These are phyloP conservation scores for Alternaria tenuissima DNA, from an alignment of 2,329 filamentous ascomycete species.

Conservation along the genomic window DNA sequence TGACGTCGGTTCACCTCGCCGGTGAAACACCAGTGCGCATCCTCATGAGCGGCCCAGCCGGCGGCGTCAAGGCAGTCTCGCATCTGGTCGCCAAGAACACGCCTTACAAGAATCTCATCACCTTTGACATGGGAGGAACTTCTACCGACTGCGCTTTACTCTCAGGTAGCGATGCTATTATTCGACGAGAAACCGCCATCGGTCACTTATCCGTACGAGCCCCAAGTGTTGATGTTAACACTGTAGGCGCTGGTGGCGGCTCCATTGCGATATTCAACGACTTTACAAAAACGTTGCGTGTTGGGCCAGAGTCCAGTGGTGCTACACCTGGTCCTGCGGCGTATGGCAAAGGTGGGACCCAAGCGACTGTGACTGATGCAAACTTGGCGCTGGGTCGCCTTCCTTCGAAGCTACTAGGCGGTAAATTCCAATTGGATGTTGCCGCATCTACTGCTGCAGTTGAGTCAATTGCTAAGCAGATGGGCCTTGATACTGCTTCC, in stretches of 20 bases:
- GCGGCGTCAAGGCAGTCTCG: slow-evolving; percentile 59
- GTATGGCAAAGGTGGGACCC: slow-evolving; percentile 58
- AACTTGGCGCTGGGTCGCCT: slow-evolving; percentile 60
- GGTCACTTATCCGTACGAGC: slow-evolving; percentile 56
- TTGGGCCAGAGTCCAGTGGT: slow-evolving; percentile 61
- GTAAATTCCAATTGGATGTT: slow-evolving; percentile 56
- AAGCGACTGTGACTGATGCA: slow-evolving; percentile 61
- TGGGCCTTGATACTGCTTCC: slow-evolving; percentile 54
- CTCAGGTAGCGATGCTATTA: slow-evolving; percentile 53
- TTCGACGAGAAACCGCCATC: slow-evolving; percentile 58
- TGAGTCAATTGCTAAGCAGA: slow-evolving; percentile 55
- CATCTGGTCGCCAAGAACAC: slow-evolving; percentile 58
- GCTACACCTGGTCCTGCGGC: slow-evolving; percentile 59
- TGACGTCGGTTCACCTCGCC: slow-evolving; percentile 57
- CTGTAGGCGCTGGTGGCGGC: slow-evolving; percentile 60
- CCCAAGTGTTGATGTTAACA: slow-evolving; percentile 59
- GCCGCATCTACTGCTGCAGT: slow-evolving; percentile 55
- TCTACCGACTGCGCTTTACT: slow-evolving; percentile 60
- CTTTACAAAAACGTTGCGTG: slow-evolving; percentile 59
- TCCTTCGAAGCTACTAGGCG: slow-evolving; percentile 57
- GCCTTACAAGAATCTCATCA: slow-evolving; percentile 59
- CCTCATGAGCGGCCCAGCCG: slow-evolving; percentile 61
- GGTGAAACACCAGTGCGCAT: slow-evolving; percentile 59
- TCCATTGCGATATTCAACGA: slow-evolving; percentile 59
- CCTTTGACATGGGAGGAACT: slow-evolving; percentile 62